Evolutionary conservation across 495 filamentous ascomycete species (phyloP).

Genomic region (Amphirosellinia nigrospora): DNA sequence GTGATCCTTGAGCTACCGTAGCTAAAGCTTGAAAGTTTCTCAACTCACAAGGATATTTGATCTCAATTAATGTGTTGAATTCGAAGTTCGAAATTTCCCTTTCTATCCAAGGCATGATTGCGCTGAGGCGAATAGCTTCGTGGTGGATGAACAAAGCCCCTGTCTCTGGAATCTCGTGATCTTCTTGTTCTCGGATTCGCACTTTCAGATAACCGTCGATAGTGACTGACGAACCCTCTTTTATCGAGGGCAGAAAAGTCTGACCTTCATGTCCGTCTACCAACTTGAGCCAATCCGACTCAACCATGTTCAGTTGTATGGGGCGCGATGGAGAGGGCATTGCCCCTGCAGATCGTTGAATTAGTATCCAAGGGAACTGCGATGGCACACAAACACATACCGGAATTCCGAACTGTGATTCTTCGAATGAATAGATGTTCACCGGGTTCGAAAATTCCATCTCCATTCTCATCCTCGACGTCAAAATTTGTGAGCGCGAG

Average conservation of each 20-base stretch:
- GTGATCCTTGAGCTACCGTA: constrained; percentile 18
- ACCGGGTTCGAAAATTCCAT: constrained; percentile 55
- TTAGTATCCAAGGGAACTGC: constrained; percentile 1
- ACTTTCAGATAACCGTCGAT: constrained; percentile 27
- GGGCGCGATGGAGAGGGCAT: constrained; percentile 32
- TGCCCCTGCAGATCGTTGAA: constrained; percentile 18
- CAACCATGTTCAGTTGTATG: constrained; percentile 20
- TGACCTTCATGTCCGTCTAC: constrained; percentile 24
- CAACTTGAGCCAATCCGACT: constrained; percentile 19
- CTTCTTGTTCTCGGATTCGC: constrained; percentile 25
- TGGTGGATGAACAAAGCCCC: constrained; percentile 10
- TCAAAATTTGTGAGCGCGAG: constrained; percentile 48
- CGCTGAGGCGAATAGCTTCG: constrained; percentile 24
- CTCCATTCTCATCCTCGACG: constrained; percentile 51
- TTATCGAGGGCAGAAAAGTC: constrained; percentile 18
- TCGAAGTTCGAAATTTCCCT: constrained; percentile 27
- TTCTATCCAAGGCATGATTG: constrained; percentile 24
- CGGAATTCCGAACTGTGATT: constrained; percentile 48
- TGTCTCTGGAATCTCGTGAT: constrained; percentile 14
- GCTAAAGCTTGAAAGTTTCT: constrained; percentile 8
- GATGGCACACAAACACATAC: constrained; percentile 28
- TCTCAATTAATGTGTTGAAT: constrained; percentile 10
- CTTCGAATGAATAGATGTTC: constrained; percentile 50
- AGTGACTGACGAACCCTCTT: constrained; percentile 26
- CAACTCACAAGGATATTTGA: constrained; percentile 26